Conservation (phyloP, 2,329 filamentous ascomycete species). For the Westerdykella aurantiaca region DNA sequence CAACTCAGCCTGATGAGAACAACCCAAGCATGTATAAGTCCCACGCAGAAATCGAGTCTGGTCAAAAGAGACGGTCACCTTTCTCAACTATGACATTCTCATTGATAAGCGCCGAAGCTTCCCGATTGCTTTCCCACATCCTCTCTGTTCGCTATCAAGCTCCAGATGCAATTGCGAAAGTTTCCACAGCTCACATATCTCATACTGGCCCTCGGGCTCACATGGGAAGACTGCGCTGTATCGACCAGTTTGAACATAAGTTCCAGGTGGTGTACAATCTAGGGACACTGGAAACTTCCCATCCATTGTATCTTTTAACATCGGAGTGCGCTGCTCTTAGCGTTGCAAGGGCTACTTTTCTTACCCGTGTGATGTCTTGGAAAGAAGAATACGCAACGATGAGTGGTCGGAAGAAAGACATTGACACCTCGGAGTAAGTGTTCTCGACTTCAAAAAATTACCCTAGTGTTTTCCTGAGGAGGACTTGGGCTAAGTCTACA, state of each 20-base stretch:
- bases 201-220: slow-evolving; percentile 3
- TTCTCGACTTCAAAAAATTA: not conserved
- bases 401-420: slow-evolving; percentile 2
- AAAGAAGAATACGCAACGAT: slow-evolving; percentile 5
- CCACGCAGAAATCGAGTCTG: slow-evolving; percentile 11
- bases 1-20: slow-evolving; percentile 4
- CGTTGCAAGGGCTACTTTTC: slow-evolving; percentile 12
- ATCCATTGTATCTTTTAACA: slow-evolving; percentile 12
- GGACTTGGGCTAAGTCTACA: not conserved
- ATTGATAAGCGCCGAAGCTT: slow-evolving; percentile 12
- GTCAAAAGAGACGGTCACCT: slow-evolving; percentile 9
- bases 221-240: slow-evolving; percentile 6
- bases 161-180: slow-evolving; percentile 10
- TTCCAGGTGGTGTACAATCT: slow-evolving; percentile 8
- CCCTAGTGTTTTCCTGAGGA: not conserved
- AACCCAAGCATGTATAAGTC: slow-evolving; percentile 3
- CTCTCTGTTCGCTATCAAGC: slow-evolving; percentile 9
- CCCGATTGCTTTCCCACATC: slow-evolving; percentile 13
- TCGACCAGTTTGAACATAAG: slow-evolving; percentile 8
- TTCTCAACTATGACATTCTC: slow-evolving; percentile 15
- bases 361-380: slow-evolving; percentile 8
- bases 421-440: slow-evolving; percentile 10
- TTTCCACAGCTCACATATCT: slow-evolving; percentile 2
- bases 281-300: slow-evolving; percentile 5
- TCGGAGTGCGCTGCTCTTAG: slow-evolving; percentile 9